Conservation (phyloP, 2,329 filamentous ascomycete species). For the Pleurostoma richardsiae region DNA sequence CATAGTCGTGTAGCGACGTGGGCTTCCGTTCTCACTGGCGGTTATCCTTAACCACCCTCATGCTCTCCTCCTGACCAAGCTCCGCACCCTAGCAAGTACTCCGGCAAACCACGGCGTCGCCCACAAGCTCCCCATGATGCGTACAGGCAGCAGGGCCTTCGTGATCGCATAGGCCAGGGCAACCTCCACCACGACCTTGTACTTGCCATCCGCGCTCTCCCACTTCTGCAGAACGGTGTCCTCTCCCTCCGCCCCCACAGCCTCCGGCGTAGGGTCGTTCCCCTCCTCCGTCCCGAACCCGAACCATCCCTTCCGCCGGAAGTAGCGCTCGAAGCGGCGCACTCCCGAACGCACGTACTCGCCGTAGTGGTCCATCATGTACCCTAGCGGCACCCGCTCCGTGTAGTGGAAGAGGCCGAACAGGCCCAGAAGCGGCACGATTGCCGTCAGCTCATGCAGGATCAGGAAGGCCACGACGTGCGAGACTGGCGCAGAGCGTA, state of each 20-base stretch:
- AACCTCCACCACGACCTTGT: constrained; percentile 61
- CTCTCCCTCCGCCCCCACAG: constrained; percentile 23
- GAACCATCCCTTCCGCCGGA: constrained; percentile 78
- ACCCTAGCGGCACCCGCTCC: constrained; percentile 61
- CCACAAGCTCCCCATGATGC: constrained; percentile 78
- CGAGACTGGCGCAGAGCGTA: constrained; percentile 72
- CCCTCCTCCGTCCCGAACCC: constrained; percentile 38
- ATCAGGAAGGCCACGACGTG: constrained; percentile 84
- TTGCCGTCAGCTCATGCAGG: constrained; percentile 86
- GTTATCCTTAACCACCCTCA: no score
- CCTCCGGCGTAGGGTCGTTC: constrained; percentile 27
- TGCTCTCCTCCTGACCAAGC: neutral
- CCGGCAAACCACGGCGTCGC: constrained; percentile 89
- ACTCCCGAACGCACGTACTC: constrained; percentile 55
- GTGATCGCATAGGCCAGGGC: constrained; percentile 89
- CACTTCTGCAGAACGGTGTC: constrained; percentile 24
- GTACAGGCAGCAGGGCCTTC: constrained; percentile 74
- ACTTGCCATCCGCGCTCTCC: constrained; percentile 36
- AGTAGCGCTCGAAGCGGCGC: constrained; percentile 72
- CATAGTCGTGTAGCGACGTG: no score
- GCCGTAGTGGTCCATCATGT: constrained; percentile 45
- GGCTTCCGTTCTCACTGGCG: no score
- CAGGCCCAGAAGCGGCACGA: constrained; percentile 72
- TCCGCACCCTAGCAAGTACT: constrained; percentile 41
- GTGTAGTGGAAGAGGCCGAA: constrained; percentile 76